Conservation (phyloP, 2,329 filamentous ascomycete genomes). For the Coleophoma eucalyptorum region DNA sequence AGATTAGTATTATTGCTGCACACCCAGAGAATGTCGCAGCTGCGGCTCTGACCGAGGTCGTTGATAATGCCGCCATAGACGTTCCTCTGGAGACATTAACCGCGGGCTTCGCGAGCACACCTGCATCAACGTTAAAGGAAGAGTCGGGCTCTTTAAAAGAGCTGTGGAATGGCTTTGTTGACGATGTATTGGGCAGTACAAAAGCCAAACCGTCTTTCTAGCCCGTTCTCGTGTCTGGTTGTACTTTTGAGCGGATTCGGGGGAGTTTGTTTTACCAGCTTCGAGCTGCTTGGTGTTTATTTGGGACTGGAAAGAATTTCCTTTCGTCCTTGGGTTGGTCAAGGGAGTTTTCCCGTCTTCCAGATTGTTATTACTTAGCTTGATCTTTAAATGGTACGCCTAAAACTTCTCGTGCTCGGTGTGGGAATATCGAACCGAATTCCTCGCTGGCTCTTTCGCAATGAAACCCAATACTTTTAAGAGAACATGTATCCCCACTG, state of each 20-base stretch:
- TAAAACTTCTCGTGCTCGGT: no score
- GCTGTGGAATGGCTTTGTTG: slow-evolving; percentile 53
- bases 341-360: no score
- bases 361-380: no score
- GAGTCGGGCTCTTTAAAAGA: slow-evolving; percentile 45
- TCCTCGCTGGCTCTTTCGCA: no score
- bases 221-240: not conserved
- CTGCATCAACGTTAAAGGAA: slow-evolving; percentile 33
- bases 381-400: no score
- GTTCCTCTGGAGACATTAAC: slow-evolving; percentile 53
- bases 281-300: not conserved
- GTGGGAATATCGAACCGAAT: no score
- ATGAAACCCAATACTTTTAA: no score
- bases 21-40: slow-evolving; percentile 50
- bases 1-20: slow-evolving; percentile 53
- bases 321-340: no score
- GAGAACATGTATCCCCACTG: no score
- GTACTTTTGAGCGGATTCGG: not conserved
- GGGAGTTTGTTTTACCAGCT: not conserved
- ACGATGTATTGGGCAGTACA: slow-evolving; percentile 37
- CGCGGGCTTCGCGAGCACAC: slow-evolving; percentile 6
- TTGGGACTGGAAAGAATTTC: no score
- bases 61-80: slow-evolving; percentile 41
- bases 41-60: slow-evolving; percentile 52
- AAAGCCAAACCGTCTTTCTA: slow-evolving; percentile 1